These are phyloP conservation scores for Gardenia jasminoides DNA, from an alignment of 257 asterid genomes.

Conservation along the genomic window DNA sequence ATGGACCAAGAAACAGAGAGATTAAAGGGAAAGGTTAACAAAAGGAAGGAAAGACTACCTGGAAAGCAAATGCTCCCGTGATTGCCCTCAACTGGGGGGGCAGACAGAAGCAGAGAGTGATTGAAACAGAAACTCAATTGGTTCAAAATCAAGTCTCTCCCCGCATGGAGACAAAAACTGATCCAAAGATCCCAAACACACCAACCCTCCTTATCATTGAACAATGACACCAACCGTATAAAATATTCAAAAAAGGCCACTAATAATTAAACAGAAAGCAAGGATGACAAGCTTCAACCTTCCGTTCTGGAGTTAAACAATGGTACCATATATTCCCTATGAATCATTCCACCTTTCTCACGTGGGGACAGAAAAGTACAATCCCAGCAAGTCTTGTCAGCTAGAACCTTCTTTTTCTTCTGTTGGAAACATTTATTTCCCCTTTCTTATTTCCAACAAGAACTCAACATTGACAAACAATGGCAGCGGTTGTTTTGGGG, in stretches of 20 bases:
- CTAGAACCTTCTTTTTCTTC: conserved; percentile 24
- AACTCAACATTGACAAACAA: conserved; percentile 14
- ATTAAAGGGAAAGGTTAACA: conserved; percentile 4
- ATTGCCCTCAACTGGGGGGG: conserved; percentile 39
- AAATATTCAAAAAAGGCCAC: conserved; percentile 20
- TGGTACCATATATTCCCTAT: conserved; percentile 32
- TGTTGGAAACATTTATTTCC: background rate
- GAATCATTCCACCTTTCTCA: conserved; percentile 56
- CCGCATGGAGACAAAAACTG: conserved; percentile 51
- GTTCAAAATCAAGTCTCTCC: conserved; percentile 37
- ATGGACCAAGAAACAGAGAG: conserved; percentile 3
- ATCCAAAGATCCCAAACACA: conserved; percentile 46
- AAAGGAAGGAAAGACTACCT: conserved; percentile 33
- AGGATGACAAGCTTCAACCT: conserved; percentile 39
- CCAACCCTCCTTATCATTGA: conserved; percentile 67
- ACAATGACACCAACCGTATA: conserved; percentile 64
- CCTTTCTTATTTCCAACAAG: background rate
- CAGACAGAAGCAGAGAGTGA: conserved; percentile 37
- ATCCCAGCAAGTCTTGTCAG: conserved; percentile 28
- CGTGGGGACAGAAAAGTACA: conserved; percentile 50
- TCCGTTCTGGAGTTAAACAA: conserved; percentile 29
- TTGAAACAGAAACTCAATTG: conserved; percentile 36
- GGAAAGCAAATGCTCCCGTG: conserved; percentile 26
- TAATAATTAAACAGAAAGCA: conserved; percentile 38
- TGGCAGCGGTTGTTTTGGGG: conserved; percentile 32